Evolutionary conservation across 345 rosid genomes (phyloP).

Genomic region (Microcos paniculata): DNA sequence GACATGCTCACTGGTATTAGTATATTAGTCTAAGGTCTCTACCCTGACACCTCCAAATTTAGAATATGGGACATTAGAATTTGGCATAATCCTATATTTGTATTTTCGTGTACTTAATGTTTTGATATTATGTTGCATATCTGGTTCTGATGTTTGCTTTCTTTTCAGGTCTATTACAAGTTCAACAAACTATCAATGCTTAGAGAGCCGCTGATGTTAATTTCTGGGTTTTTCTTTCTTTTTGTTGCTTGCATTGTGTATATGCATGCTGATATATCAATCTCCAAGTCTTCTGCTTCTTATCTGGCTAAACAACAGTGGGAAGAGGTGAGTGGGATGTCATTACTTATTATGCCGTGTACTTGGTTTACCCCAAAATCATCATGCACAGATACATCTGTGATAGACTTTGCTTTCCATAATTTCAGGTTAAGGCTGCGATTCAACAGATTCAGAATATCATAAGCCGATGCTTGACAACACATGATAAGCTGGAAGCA

Average conservation of each 20-base stretch:
- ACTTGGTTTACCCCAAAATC: not conserved
- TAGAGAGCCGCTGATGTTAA: conserved; percentile 86
- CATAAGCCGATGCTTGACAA: conserved; percentile 58
- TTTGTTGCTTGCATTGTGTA: conserved; percentile 75
- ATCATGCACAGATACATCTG: not conserved
- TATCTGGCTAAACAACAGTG: conserved; percentile 94
- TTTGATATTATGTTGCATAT: not conserved
- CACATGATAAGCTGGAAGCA: conserved; percentile 84
- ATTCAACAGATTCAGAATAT: conserved; percentile 62
- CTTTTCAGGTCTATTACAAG: conserved; percentile 76
- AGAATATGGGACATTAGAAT: not conserved
- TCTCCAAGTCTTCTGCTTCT: conserved; percentile 88
- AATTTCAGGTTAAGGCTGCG: conserved; percentile 68
- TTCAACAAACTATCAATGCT: conserved; percentile 81
- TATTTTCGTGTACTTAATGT: not conserved
- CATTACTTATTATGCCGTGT: not conserved
- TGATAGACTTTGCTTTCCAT: not conserved
- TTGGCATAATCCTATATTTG: not conserved
- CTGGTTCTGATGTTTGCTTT: conserved; percentile 2
- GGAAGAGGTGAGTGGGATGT: conserved; percentile 70
- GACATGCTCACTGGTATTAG: not conserved
- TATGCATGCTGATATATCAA: conserved; percentile 75
- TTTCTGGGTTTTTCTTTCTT: conserved; percentile 71
- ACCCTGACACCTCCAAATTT: not conserved
- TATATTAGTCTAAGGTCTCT: not conserved